Evolutionary conservation across 202 grass and related monocot species (phyloP).

Genomic region (Eragrostis tef): DNA sequence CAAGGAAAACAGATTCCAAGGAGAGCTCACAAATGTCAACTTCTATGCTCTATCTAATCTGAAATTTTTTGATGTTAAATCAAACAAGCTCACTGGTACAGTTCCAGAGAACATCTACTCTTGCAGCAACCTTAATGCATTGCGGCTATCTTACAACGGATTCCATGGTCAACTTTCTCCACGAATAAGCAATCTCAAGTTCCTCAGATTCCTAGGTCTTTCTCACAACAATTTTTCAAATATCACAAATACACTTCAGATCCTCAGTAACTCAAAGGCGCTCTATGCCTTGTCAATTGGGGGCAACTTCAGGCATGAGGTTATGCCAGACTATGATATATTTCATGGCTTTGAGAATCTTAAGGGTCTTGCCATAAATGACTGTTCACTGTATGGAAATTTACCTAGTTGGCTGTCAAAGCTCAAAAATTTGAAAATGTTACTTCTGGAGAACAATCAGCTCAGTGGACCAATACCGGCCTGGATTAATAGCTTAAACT

Average conservation of each 20-base stretch:
- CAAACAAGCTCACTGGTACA: constrained; percentile 50
- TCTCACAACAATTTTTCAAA: constrained; percentile 47
- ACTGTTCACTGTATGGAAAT: constrained; percentile 53
- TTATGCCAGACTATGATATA: constrained; percentile 35
- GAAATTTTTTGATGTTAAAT: constrained; percentile 27
- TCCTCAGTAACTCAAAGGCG: constrained; percentile 43
- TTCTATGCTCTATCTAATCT: constrained; percentile 55
- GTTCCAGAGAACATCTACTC: constrained; percentile 57
- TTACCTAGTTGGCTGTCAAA: constrained; percentile 66
- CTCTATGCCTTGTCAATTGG: constrained; percentile 35
- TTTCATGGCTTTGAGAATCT: constrained; percentile 64
- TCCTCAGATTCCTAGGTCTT: constrained; percentile 49
- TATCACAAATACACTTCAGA: constrained; percentile 53
- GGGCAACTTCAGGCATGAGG: constrained; percentile 41
- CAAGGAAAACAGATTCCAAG: constrained; percentile 30
- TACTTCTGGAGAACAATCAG: constrained; percentile 53
- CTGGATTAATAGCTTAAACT: constrained; percentile 51
- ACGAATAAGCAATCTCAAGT: constrained; percentile 45
- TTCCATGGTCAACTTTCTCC: constrained; percentile 61
- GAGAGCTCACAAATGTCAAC: constrained; percentile 46
- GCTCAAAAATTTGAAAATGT: constrained; percentile 52
- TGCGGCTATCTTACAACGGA: constrained; percentile 58
- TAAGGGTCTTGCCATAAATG: constrained; percentile 37
- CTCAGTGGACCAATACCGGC: constrained; percentile 57
- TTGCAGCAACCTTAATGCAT: constrained; percentile 49